Conservation (phyloP, 306 rosid genomes). For the Ceratonia siliqua region DNA sequence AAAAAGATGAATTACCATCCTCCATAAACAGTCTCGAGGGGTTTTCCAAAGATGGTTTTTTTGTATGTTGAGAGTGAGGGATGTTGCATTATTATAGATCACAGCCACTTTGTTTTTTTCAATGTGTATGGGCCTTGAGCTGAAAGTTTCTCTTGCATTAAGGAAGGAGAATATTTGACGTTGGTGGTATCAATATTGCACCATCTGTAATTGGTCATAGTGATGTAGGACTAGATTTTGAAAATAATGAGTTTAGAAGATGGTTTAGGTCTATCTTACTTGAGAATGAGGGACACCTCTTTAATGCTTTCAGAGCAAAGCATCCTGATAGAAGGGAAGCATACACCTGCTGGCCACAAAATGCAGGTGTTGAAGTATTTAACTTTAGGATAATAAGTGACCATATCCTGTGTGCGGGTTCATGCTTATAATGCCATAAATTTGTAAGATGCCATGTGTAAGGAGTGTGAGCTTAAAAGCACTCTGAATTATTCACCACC, state of each 20-base stretch:
- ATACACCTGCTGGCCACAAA: slow-evolving; percentile 94
- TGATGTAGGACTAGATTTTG: slow-evolving; percentile 94
- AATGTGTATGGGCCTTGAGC: slow-evolving; percentile 94
- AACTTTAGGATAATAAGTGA: slow-evolving; percentile 91
- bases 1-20: slow-evolving; percentile 40
- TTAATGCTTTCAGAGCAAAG: slow-evolving; percentile 73
- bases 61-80: slow-evolving; percentile 81
- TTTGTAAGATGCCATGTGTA: slow-evolving; percentile 74
- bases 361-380: slow-evolving; percentile 87
- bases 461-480: slow-evolving; percentile 85
- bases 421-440: slow-evolving; percentile 79
- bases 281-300: slow-evolving; percentile 70
- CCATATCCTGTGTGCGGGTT: slow-evolving; percentile 81
- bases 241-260: slow-evolving; percentile 82
- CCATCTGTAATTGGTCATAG: slow-evolving; percentile 83
- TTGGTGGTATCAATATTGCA: slow-evolving; percentile 98
- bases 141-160: slow-evolving; percentile 56
- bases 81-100: slow-evolving; percentile 86
- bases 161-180: slow-evolving; percentile 76
- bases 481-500: no score
- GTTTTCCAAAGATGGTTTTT: slow-evolving; percentile 66
- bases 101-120: slow-evolving; percentile 84
- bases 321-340: slow-evolving; percentile 81
- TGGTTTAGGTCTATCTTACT: slow-evolving; percentile 81
- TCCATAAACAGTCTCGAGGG: slow-evolving; percentile 57